Evolutionary conservation across 225 moss, liverwort and hornwort species (phyloP).

Genomic region (Anthoceros angustus): DNA sequence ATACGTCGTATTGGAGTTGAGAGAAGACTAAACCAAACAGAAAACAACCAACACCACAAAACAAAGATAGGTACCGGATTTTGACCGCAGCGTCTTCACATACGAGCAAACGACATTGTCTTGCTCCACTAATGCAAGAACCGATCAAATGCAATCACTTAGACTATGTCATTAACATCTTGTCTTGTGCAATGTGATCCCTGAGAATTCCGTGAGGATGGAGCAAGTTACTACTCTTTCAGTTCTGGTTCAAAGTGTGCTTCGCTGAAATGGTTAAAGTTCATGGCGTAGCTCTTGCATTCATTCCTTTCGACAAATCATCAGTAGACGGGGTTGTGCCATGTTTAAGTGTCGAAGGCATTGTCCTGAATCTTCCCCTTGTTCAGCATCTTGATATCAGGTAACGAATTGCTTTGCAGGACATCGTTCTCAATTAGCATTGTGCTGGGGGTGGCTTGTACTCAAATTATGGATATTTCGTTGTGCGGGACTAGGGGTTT

Average conservation of each 20-base stretch:
- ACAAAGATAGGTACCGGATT: too few species aligned
- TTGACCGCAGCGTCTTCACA: too few species aligned
- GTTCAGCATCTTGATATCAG: slow-evolving; percentile 60
- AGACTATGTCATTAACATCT: slow-evolving; percentile 25
- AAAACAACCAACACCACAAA: too few species aligned
- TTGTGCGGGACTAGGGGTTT: slow-evolving; percentile 58
- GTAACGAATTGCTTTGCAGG: slow-evolving; percentile 11
- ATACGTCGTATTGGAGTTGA: too few species aligned
- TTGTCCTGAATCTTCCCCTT: slow-evolving; percentile 30
- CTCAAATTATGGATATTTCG: background rate
- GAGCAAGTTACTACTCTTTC: too few species aligned
- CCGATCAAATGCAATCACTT: too few species aligned
- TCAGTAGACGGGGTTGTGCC: slow-evolving; percentile 32
- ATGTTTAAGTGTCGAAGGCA: slow-evolving; percentile 37
- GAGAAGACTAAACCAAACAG: too few species aligned
- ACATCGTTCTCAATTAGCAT: background rate
- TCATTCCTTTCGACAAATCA: slow-evolving; percentile 39
- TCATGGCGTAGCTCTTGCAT: slow-evolving; percentile 33
- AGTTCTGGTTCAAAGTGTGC: background rate
- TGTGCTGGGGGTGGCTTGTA: too few species aligned
- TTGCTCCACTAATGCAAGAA: too few species aligned
- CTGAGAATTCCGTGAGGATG: too few species aligned
- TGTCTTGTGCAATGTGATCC: background rate
- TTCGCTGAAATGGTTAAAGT: background rate
- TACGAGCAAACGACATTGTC: too few species aligned